phyloP scores from a whole-genome alignment of 192 early-diverging fungal genomes.

The Linnemannia exigua region DNA sequence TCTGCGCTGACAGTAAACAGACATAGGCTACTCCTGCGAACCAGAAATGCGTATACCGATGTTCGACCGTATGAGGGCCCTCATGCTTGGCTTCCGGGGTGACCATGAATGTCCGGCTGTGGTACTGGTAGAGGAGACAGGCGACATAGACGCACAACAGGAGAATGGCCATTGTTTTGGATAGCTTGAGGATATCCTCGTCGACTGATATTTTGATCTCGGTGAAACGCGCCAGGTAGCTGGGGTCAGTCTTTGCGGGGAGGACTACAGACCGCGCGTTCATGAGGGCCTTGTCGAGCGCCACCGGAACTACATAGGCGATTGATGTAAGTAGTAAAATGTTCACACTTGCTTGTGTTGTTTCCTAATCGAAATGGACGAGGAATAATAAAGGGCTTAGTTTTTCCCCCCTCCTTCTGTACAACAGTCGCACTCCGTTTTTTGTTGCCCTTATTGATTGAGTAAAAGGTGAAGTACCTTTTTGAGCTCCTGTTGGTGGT shows the following conservation, averaged over 20 bases:
- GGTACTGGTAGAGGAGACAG: conserved; percentile 35
- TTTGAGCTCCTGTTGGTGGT: conserved; percentile 36
- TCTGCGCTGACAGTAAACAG: conserved; percentile 72
- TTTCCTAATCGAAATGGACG: conserved; percentile 19
- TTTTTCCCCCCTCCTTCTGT: neutral
- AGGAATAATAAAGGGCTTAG: neutral
- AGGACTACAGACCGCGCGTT: neutral
- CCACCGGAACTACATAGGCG: conserved; percentile 46
- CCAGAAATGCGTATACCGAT: conserved; percentile 59
- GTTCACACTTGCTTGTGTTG: conserved; percentile 39
- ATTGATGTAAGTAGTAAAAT: conserved; percentile 38
- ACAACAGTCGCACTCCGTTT: too few species aligned
- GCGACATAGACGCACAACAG: conserved; percentile 26
- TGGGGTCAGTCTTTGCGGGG: neutral
- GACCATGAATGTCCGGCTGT: conserved; percentile 61
- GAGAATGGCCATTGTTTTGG: conserved; percentile 39
- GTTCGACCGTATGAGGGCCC: conserved; percentile 84
- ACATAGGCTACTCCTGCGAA: conserved; percentile 64
- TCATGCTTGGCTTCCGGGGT: conserved; percentile 77
- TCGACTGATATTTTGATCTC: conserved; percentile 17
- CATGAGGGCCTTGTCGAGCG: conserved; percentile 14
- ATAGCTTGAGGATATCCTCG: conserved; percentile 27
- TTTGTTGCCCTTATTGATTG: too few species aligned
- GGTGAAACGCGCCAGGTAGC: neutral
- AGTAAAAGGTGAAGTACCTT: conserved; percentile 12